Conservation (phyloP, 2,329 filamentous ascomycete species). For the Pseudogymnoascus sp. region DNA sequence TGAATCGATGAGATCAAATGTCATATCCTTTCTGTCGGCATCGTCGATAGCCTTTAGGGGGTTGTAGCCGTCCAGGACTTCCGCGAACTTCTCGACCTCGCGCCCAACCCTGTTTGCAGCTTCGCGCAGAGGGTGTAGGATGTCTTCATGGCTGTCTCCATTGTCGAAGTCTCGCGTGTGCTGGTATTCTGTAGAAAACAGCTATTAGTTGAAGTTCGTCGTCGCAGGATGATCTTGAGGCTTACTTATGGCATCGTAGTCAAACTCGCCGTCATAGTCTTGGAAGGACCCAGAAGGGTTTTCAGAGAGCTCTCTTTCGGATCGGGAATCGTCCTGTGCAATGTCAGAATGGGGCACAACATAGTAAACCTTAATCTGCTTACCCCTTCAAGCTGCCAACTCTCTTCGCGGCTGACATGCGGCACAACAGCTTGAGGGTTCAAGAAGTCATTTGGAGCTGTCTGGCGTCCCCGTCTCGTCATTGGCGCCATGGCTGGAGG, state of each 20-base stretch:
- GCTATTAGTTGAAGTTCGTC: slow-evolving; percentile 20
- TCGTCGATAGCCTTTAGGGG: slow-evolving; percentile 39
- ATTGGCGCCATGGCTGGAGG: slow-evolving; percentile 26
- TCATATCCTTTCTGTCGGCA: slow-evolving; percentile 52
- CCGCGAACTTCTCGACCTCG: slow-evolving; percentile 82
- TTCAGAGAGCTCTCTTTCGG: slow-evolving; percentile 26
- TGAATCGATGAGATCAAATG: slow-evolving; percentile 58
- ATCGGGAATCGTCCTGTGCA: slow-evolving; percentile 20
- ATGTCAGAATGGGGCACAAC: background rate
- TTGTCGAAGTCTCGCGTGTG: slow-evolving; percentile 26
- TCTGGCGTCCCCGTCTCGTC: slow-evolving; percentile 11
- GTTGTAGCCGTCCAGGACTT: slow-evolving; percentile 68
- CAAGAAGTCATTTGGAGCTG: background rate
- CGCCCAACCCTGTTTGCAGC: slow-evolving; percentile 63
- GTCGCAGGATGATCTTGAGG: slow-evolving; percentile 15
- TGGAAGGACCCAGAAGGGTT: slow-evolving; percentile 26
- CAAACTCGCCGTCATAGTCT: slow-evolving; percentile 10
- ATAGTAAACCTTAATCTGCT: slow-evolving; percentile 2
- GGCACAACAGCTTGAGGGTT: background rate
- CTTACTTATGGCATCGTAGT: background rate
- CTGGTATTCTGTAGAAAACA: slow-evolving; percentile 16
- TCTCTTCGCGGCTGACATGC: slow-evolving; percentile 20
- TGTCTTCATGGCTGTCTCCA: slow-evolving; percentile 36
- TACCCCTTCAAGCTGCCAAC: slow-evolving; percentile 27
- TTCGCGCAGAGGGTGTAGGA: slow-evolving; percentile 52